phyloP scores from a whole-genome alignment of 306 rosid species.

The Cucumis cinereus region DNA sequence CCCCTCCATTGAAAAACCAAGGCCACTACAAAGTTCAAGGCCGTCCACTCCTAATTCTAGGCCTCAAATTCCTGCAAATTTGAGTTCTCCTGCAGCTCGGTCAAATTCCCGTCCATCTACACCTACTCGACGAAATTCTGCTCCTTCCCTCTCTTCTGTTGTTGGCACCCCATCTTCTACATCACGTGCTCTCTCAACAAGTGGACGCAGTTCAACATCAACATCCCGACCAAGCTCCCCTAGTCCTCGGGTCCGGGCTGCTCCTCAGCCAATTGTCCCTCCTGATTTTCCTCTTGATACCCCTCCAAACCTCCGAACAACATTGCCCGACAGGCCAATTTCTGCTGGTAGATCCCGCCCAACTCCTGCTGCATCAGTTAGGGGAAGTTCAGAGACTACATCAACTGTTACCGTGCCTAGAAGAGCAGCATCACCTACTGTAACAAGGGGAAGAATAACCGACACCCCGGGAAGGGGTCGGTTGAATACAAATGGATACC shows the following conservation, averaged over 20 bases:
- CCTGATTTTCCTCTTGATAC: slow-evolving; percentile 84
- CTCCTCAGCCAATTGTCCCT: slow-evolving; percentile 79
- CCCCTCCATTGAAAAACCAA: slow-evolving; percentile 47
- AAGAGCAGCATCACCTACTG: slow-evolving; percentile 65
- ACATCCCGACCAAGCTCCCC: slow-evolving; percentile 85
- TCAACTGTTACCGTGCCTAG: slow-evolving; percentile 34
- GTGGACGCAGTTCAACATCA: slow-evolving; percentile 63
- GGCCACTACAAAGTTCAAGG: slow-evolving; percentile 59
- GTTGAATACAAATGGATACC: slow-evolving; percentile 48
- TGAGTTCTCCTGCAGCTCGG: slow-evolving; percentile 55
- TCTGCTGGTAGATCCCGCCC: slow-evolving; percentile 96
- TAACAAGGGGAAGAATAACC: slow-evolving; percentile 64
- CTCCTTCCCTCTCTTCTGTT: slow-evolving; percentile 46
- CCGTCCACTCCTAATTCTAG: slow-evolving; percentile 92
- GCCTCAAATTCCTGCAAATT: slow-evolving; percentile 80
- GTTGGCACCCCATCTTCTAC: slow-evolving; percentile 35
- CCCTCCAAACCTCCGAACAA: slow-evolving; percentile 90
- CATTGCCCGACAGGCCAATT: slow-evolving; percentile 86
- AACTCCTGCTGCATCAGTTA: slow-evolving; percentile 24
- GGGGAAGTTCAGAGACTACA: slow-evolving; percentile 51
- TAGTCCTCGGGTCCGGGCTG: slow-evolving; percentile 57
- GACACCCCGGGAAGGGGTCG: slow-evolving; percentile 57
- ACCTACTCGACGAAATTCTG: slow-evolving; percentile 60
- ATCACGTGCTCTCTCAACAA: slow-evolving; percentile 31
- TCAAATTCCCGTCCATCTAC: slow-evolving; percentile 76